Evolutionary conservation across 306 rosid species (phyloP).

Genomic region (Prunus mongolica): DNA sequence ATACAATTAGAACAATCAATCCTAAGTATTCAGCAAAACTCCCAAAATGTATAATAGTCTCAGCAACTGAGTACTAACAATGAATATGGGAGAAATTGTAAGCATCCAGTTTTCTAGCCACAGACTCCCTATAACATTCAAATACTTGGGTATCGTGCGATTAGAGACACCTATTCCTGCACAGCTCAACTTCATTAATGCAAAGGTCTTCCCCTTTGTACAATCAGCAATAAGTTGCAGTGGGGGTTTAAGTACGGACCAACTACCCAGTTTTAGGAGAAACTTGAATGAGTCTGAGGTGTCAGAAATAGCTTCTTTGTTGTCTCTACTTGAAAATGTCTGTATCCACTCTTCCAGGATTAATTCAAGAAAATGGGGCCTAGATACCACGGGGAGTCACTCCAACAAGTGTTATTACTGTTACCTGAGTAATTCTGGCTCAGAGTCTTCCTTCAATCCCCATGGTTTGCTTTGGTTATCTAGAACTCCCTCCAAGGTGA

Average conservation of each 20-base stretch:
- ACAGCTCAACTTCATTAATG: too few species aligned
- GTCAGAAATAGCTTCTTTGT: not conserved
- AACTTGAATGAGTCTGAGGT: not conserved
- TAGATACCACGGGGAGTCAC: not conserved
- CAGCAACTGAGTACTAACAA: not conserved
- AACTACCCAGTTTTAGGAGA: not conserved
- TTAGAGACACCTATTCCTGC: not conserved
- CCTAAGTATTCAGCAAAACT: not conserved
- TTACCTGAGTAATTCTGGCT: not conserved
- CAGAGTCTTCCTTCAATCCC: not conserved
- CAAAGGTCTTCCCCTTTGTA: too few species aligned
- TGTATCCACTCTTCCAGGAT: not conserved
- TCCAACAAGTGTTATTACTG: not conserved
- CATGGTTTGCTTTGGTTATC: not conserved
- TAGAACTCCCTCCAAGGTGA: not conserved
- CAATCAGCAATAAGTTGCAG: too few species aligned
- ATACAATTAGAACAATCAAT: not conserved
- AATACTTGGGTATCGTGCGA: not conserved
- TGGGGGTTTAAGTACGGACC: not conserved
- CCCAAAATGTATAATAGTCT: not conserved
- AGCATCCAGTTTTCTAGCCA: too few species aligned
- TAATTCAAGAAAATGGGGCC: not conserved
- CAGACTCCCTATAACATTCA: not conserved
- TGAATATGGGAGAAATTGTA: too few species aligned
- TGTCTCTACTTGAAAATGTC: not conserved